These are phyloP conservation scores for Lophiostoma macrostomum DNA, from an alignment of 495 filamentous ascomycete species.

Conservation along the genomic window DNA sequence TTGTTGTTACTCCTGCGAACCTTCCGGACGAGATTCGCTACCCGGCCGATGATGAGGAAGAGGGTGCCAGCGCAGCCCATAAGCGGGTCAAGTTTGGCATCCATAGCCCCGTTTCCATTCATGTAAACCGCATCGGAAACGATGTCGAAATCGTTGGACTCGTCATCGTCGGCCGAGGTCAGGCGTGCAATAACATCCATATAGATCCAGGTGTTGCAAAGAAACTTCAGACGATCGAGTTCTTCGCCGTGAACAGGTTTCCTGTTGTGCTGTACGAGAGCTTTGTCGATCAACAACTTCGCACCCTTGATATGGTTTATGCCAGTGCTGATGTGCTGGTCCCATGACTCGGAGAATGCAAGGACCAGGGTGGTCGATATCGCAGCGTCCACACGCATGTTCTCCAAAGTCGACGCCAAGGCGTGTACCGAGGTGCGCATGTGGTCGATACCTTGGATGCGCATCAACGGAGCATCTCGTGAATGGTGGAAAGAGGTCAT, in stretches of 20 bases:
- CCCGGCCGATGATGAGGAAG: slow-evolving; percentile 70
- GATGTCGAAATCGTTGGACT: slow-evolving; percentile 53
- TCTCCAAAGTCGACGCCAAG: slow-evolving; percentile 56
- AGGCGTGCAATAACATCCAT: slow-evolving; percentile 79
- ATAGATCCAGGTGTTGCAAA: slow-evolving; percentile 78
- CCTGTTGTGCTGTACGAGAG: slow-evolving; percentile 47
- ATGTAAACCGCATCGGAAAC: slow-evolving; percentile 43
- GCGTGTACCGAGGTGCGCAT: slow-evolving; percentile 64
- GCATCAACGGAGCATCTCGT: slow-evolving; percentile 53
- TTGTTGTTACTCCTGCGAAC: slow-evolving; percentile 59
- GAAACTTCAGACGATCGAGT: slow-evolving; percentile 59
- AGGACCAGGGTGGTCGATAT: slow-evolving; percentile 71
- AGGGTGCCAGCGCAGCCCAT: slow-evolving; percentile 72
- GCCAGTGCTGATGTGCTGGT: slow-evolving; percentile 70
- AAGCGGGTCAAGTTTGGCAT: slow-evolving; percentile 67
- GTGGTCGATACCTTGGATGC: slow-evolving; percentile 68
- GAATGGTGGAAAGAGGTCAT: slow-evolving; percentile 76
- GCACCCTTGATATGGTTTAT: slow-evolving; percentile 71
- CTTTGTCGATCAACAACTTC: slow-evolving; percentile 60
- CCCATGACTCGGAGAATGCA: slow-evolving; percentile 77
- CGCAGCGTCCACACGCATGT: slow-evolving; percentile 63
- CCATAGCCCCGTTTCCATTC: slow-evolving; percentile 39
- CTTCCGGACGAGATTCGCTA: slow-evolving; percentile 64
- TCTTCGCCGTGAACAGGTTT: slow-evolving; percentile 42
- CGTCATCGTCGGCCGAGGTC: slow-evolving; percentile 62